Base-by-base conservation (phyloP, 331 rosid genomes). In the Rhamnella rubrinervis region DNA sequence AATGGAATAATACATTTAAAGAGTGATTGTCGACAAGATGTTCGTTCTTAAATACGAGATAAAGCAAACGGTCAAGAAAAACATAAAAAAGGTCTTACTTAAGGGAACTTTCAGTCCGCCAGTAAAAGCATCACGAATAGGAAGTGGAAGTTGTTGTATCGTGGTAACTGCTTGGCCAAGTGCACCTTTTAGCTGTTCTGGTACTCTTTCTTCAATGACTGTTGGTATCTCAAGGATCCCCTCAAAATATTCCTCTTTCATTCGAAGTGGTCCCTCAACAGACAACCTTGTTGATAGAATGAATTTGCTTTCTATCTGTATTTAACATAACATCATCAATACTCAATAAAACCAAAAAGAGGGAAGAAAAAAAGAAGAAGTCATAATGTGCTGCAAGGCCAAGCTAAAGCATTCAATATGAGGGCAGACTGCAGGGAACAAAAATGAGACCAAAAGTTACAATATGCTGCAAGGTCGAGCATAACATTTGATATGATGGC, bases 211-310 rank as follows among this genome's bases (percentile, higher is more conserved):
- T 83, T 91, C 97, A 60, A 91, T 83, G 63, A 93, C 81, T 53
- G 79, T 85, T 26, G 98, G 98, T 19, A 82, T 66, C 83, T 84
- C 96, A n/a, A 91, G 66, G 80, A 80, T 63, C 77, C 95, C 96
- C 79, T 93, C 98, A 62, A 80, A 85, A 74, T 84, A 91, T 81
- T 91, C 96, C 87, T 91, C 98, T 80, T 84, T 93, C 91, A 93
- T 63, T 69, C 98, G 87, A 78, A 93, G 88, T 40, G 98, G 92
- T n/a, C 98, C 98, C 82, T 93, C 98, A 67, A 93, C 92, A 39
- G 86, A 65, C 73, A 93, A 80, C 84, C 73, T 91, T 68, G 88
- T 81, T 70, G 89, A 84, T 70, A 93, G 82, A 69, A 71, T 60
- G 74, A 91, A 28, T 76, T 77, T 89, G 89, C 74, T 84, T 75